phyloP scores from a whole-genome alignment of 305 asterid genomes.

The Nicotiana rustica region DNA sequence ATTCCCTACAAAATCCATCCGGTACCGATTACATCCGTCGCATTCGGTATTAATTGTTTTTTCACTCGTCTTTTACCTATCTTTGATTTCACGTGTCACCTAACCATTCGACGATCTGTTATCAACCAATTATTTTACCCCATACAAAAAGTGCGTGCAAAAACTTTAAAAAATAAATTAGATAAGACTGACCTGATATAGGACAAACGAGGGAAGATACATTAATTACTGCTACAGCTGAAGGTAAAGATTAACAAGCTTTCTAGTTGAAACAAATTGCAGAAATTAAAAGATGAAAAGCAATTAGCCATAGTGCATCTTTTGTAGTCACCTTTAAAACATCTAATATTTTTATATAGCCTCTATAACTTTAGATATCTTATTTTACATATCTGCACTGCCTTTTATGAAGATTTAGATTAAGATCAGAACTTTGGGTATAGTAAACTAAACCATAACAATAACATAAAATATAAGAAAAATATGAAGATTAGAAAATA shows the following conservation, averaged over 20 bases:
- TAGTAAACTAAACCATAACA: background rate
- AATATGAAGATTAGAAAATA: background rate
- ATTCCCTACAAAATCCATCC: too few species aligned
- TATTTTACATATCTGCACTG: background rate
- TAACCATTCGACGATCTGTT: too few species aligned
- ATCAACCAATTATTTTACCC: too few species aligned
- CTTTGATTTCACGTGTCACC: too few species aligned
- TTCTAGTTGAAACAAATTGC: background rate
- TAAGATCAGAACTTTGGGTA: conserved; percentile 14
- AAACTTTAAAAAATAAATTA: too few species aligned
- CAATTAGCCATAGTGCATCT: background rate
- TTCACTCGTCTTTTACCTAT: too few species aligned
- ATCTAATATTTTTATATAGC: background rate
- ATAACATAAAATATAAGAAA: background rate
- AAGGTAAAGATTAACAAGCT: background rate
- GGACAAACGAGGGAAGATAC: too few species aligned
- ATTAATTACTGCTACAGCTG: too few species aligned
- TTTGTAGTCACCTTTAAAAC: conserved; percentile 16
- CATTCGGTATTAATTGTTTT: too few species aligned
- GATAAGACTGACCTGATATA: too few species aligned
- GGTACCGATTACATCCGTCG: too few species aligned
- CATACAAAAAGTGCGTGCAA: too few species aligned
- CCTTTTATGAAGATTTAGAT: conserved; percentile 15
- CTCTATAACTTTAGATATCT: background rate
- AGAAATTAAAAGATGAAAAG: background rate